Conservation (phyloP, 2,329 filamentous ascomycete species). For the Xylariaceae sp. region DNA sequence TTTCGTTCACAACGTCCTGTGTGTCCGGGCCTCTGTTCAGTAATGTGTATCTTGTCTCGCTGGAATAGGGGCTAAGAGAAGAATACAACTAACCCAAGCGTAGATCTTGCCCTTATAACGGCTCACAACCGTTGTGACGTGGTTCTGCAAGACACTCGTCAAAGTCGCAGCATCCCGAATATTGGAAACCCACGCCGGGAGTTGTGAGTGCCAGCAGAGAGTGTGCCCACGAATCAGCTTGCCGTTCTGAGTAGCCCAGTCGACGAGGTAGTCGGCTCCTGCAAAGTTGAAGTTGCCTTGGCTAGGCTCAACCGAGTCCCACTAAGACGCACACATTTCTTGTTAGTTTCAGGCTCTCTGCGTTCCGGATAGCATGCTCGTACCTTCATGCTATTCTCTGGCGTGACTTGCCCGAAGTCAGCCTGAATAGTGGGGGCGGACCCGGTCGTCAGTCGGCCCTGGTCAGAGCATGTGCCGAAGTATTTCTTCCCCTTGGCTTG, state of each 20-base stretch:
- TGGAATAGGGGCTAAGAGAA: background rate
- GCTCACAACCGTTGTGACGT: slow-evolving; percentile 53
- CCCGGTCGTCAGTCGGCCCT: slow-evolving; percentile 43
- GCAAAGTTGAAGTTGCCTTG: slow-evolving; percentile 51
- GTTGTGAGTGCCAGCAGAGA: slow-evolving; percentile 59
- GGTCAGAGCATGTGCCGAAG: slow-evolving; percentile 54
- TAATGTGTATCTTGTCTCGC: background rate
- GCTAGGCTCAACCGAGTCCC: slow-evolving; percentile 45
- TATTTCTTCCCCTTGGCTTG: slow-evolving; percentile 61
- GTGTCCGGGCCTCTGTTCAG: background rate
- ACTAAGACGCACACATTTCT: slow-evolving; percentile 46
- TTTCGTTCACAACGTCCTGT: slow-evolving; percentile 59
- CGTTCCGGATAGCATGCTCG: background rate
- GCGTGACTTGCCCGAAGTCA: slow-evolving; percentile 60
- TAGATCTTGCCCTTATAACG: slow-evolving; percentile 58
- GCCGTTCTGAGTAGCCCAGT: slow-evolving; percentile 52
- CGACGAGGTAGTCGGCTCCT: slow-evolving; percentile 54
- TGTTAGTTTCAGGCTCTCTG: background rate
- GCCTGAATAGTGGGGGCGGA: slow-evolving; percentile 53
- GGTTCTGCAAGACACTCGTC: slow-evolving; percentile 52
- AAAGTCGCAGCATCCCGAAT: slow-evolving; percentile 37
- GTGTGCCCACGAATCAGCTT: slow-evolving; percentile 61
- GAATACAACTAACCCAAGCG: slow-evolving; percentile 26
- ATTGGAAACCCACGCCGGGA: slow-evolving; percentile 53
- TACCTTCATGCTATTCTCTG: slow-evolving; percentile 54